Conservation (phyloP, 2,329 filamentous ascomycete species). For the Fusarium sp. region DNA sequence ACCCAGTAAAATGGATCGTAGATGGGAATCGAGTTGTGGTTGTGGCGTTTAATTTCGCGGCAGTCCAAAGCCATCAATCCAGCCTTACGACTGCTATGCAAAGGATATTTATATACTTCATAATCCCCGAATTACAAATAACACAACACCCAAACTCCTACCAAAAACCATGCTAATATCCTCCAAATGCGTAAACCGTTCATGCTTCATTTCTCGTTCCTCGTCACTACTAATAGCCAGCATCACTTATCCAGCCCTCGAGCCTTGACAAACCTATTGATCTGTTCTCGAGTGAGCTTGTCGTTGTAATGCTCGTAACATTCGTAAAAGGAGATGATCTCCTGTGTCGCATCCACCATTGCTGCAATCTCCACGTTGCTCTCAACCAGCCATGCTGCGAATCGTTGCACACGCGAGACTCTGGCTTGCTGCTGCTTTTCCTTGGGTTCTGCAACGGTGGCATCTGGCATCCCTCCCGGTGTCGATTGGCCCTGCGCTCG, state of each 20-base stretch:
- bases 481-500: slow-evolving; percentile 60
- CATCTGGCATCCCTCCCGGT: slow-evolving; percentile 39
- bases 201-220: slow-evolving; percentile 46
- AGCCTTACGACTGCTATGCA: not conserved
- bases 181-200: slow-evolving; percentile 10
- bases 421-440: slow-evolving; percentile 68
- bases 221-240: slow-evolving; percentile 12
- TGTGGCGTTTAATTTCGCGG: slow-evolving; percentile 3
- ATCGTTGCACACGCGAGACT: slow-evolving; percentile 75
- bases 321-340: slow-evolving; percentile 91
- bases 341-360: slow-evolving; percentile 91
- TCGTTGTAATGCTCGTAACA: slow-evolving; percentile 74
- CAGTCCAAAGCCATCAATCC: slow-evolving; percentile 4
- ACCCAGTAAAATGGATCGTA: not conserved
- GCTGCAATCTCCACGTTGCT: slow-evolving; percentile 87
- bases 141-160: slow-evolving; percentile 36
- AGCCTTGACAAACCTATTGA: slow-evolving; percentile 72
- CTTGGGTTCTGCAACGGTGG: slow-evolving; percentile 53
- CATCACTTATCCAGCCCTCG: slow-evolving; percentile 67
- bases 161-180: slow-evolving; percentile 7
- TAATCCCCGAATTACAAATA: not conserved
- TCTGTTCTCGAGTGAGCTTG: slow-evolving; percentile 70
- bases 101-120: slow-evolving; percentile 1
- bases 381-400: slow-evolving; percentile 86
- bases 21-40: not conserved